Evolutionary conservation across 306 rosid species (phyloP).

Genomic region (Castanospermum australe): DNA sequence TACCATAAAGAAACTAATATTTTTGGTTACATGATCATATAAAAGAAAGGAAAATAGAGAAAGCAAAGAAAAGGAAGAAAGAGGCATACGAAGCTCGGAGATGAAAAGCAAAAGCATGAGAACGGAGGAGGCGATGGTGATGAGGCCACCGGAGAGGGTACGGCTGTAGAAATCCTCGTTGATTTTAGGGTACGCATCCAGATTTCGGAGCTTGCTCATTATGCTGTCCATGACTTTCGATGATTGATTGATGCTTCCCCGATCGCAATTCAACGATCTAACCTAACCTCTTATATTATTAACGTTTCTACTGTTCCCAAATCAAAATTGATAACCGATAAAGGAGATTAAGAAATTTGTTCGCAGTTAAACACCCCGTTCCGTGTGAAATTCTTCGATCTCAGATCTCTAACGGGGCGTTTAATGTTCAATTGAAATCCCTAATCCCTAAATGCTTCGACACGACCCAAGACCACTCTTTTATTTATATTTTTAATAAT

Average conservation of each 20-base stretch:
- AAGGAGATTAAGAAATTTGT: neutral
- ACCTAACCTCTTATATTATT: neutral
- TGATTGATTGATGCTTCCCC: neutral
- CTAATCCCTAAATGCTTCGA: neutral
- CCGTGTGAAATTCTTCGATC: neutral
- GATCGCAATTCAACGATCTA: constrained; percentile 18
- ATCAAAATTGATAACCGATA: neutral
- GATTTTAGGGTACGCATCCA: constrained; percentile 96
- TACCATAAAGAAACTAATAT: too few relatives aligned
- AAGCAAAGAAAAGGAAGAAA: neutral
- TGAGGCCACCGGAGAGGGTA: constrained; percentile 94
- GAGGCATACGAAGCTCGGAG: constrained; percentile 84
- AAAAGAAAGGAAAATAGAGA: too few relatives aligned
- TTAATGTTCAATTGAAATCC: neutral
- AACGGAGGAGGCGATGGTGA: constrained; percentile 82
- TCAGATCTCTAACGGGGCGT: constrained; percentile 34
- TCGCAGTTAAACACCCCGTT: constrained; percentile 33
- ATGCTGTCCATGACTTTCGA: constrained; percentile 59
- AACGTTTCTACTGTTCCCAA: neutral
- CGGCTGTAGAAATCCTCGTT: constrained; percentile 98
- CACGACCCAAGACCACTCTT: too few relatives aligned
- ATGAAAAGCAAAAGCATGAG: constrained; percentile 88
- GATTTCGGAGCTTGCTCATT: constrained; percentile 81
- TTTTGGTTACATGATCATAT: too few relatives aligned
- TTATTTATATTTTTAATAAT: too few relatives aligned